Percentiles rank a stretch among this genome's conserved stretches.
Evolutionary conservation across 2,329 filamentous ascomycete species (phyloP).

Genomic region (Paecilomyces fulvus): DNA sequence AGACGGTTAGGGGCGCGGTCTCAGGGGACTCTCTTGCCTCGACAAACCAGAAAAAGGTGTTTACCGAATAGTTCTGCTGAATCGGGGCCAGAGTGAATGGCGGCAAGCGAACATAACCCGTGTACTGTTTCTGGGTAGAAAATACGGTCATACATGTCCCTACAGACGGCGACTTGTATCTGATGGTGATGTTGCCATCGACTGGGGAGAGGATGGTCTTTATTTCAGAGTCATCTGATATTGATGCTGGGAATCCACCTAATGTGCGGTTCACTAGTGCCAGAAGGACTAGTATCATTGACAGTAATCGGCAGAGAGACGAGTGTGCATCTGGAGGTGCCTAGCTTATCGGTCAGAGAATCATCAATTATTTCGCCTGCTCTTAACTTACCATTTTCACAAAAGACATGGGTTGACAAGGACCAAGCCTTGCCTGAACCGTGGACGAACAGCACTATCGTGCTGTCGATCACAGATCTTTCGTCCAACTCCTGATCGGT

Average conservation of each 20-base stretch:
- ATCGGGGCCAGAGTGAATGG: conserved; percentile 15
- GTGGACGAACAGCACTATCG: background rate
- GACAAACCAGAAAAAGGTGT: conserved; percentile 35
- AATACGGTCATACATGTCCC: conserved; percentile 60
- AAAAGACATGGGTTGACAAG: background rate
- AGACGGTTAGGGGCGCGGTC: conserved; percentile 42
- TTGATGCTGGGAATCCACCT: background rate
- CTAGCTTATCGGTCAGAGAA: background rate
- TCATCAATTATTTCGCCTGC: background rate
- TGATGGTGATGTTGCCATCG: conserved; percentile 55
- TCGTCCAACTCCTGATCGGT: background rate
- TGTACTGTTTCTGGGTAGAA: conserved; percentile 43
- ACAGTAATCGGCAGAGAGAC: background rate
- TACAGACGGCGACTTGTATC: conserved; percentile 54
- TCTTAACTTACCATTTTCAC: background rate
- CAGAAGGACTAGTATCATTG: background rate
- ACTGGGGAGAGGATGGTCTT: conserved; percentile 53
- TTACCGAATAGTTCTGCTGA: conserved; percentile 20
- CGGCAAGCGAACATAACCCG: conserved; percentile 1
- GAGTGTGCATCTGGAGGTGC: background rate
- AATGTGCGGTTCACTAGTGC: background rate
- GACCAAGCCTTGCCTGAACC: background rate
- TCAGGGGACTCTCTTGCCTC: conserved; percentile 35
- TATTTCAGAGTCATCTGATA: conserved; percentile 28
- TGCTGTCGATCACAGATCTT: background rate